Percentiles rank a stretch among this genome's conserved stretches.
Evolutionary conservation across 2,329 filamentous ascomycete genomes (phyloP).

Genomic region (Aspergillus neotritici): DNA sequence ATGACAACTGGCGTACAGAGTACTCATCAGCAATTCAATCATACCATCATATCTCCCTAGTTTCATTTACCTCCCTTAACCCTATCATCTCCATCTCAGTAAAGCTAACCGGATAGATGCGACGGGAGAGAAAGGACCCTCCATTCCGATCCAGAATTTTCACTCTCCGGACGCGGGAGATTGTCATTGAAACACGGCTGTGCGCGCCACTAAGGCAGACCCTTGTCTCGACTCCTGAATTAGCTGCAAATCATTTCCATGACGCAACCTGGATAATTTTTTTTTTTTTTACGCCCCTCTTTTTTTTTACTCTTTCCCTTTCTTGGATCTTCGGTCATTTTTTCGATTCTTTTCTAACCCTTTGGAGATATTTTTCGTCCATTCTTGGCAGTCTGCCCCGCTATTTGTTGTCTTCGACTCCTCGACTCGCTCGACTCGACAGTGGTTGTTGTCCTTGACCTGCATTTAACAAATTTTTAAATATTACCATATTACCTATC

Average conservation of each 20-base stretch:
- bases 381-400: not conserved
- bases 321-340: not conserved
- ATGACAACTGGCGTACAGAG: no score
- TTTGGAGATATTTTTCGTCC: not conserved
- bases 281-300: no score
- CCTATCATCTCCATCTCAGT: no score
- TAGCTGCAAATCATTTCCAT: slow-evolving; percentile 22
- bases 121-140: no score
- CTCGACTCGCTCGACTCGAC: no score
- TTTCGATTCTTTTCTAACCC: not conserved
- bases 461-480: no score
- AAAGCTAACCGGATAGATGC: no score
- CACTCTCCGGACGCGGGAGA: slow-evolving; percentile 16
- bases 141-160: slow-evolving; percentile 1
- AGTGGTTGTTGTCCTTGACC: no score
- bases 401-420: slow-evolving; percentile 1
- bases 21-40: no score
- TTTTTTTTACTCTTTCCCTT: not conserved
- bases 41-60: no score
- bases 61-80: no score
- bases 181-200: slow-evolving; percentile 20
- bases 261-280: slow-evolving; percentile 18
- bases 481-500: no score
- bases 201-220: slow-evolving; percentile 20
- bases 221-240: slow-evolving; percentile 18